Base-by-base conservation (phyloP, 768 basidiomycete genomes). In the Leucosporidium yakuticum region DNA sequence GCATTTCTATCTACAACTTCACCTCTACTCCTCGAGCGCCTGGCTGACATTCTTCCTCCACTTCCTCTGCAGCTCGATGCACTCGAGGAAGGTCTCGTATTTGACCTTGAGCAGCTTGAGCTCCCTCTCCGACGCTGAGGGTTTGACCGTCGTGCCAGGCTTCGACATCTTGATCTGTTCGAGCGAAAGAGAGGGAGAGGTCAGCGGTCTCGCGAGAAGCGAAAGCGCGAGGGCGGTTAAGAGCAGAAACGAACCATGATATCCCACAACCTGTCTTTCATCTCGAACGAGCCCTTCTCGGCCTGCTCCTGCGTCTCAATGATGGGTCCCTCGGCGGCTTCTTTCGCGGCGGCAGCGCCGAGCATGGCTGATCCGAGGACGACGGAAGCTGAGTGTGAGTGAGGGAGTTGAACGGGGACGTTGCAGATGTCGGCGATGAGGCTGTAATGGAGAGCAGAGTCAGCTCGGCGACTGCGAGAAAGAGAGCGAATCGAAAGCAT, bases 311-410 rank as follows among this genome's bases (percentile, higher is more conserved):
- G 82, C 12, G 73, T 74, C 9, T 64, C 60, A 67, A 81, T 81
- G 67, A 80, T 81, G 56, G 78, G 77, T 31, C 79, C 79, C 32
- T 73, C 73, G 44, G 67, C 59, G 27, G 73, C 74, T 62, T 80
- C 82, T 4, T 82, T 77, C 31, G 84, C 85, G 4, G 95, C 94
- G 75, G 90, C 88, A 63, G 90, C 83, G 20, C 88, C 96, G 21
- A 99, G 83, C 88, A 99, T 95, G 11, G 95, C 93, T 0, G 91
- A 87, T 1, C 96, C 96, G 17, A 90, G 83, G 4, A 95, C 92
- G 44, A 98, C 96, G 2, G 94, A 89, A 1, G 86, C 87, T 1
- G 85, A 84, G 69, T 85, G 83, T 68, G 86, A 87, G 65, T 81
- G 82, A 0, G 96, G 95, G 47, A 96, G 82, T 48, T 96, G 84